Conservation (phyloP, 139 green algal genomes). For the Gonium pectorale region DNA sequence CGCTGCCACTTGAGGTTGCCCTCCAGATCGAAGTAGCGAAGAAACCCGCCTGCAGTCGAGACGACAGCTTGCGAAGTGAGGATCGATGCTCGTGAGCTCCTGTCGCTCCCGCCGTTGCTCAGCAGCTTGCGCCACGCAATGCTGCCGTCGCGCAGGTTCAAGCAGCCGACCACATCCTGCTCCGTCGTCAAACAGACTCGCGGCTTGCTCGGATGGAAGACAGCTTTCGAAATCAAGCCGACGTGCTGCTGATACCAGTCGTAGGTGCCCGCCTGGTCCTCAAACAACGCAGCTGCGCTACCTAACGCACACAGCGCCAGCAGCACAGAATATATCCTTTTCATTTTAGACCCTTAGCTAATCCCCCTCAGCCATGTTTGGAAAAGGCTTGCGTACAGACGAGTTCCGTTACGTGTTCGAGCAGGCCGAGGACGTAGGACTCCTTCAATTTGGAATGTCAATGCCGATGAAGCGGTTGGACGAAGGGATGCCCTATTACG, state of each 20-base stretch:
- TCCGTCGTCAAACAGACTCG: constrained; percentile 63
- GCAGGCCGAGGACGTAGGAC: too few species aligned
- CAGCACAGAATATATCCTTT: too few species aligned
- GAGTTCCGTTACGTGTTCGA: too few species aligned
- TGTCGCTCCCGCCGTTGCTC: not conserved
- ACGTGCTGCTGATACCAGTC: constrained; percentile 84
- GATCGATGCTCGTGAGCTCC: not conserved
- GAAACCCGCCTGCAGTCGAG: constrained; percentile 33
- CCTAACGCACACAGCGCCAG: not conserved
- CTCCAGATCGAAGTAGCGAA: constrained; percentile 67
- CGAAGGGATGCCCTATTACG: too few species aligned
- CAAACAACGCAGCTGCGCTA: constrained; percentile 56
- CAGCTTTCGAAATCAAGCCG: constrained; percentile 55
- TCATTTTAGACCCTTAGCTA: too few species aligned
- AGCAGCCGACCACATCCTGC: constrained; percentile 63
- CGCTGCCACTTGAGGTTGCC: constrained; percentile 66
- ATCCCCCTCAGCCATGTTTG: too few species aligned
- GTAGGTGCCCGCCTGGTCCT: constrained; percentile 79
- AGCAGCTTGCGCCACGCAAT: constrained; percentile 71
- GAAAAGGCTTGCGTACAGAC: too few species aligned
- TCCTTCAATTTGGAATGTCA: too few species aligned
- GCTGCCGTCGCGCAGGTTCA: constrained; percentile 69
- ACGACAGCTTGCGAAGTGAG: constrained; percentile 40
- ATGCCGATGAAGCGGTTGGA: too few species aligned
- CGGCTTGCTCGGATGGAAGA: constrained; percentile 54